These are phyloP conservation scores for Ceratocystis colombiana DNA, from an alignment of 2,329 filamentous ascomycete species.

Conservation along the genomic window DNA sequence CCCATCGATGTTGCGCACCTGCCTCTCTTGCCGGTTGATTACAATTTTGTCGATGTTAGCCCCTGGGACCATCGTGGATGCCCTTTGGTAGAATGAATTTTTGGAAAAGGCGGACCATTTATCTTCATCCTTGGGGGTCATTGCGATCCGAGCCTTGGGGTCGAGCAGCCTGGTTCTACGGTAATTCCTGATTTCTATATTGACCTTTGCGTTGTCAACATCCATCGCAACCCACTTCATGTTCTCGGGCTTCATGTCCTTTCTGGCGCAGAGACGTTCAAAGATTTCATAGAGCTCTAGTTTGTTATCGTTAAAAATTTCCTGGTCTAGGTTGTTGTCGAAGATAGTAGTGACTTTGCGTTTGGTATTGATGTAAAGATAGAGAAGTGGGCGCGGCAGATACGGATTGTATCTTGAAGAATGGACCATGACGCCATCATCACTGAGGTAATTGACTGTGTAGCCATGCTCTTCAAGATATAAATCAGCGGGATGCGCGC, in stretches of 20 bases:
- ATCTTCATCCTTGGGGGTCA: not conserved
- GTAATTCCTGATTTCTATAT: not conserved
- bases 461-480: not conserved
- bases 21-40: not conserved
- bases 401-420: not conserved
- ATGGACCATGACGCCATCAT: not conserved
- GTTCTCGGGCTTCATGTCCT: not conserved
- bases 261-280: not conserved
- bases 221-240: not conserved
- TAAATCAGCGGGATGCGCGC: too few relatives aligned
- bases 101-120: not conserved
- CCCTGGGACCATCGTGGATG: not conserved
- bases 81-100: not conserved
- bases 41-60: not conserved
- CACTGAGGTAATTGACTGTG: not conserved
- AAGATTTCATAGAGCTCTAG: not conserved
- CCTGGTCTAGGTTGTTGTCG: not conserved
- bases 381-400: not conserved
- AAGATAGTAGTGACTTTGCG: not conserved
- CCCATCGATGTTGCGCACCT: too few relatives aligned
- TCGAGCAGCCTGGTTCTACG: not conserved
- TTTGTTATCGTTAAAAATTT: rapidly evolving
- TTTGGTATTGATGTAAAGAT: not conserved
- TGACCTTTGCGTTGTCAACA: not conserved
- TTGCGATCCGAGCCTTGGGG: not conserved